Base-by-base conservation (phyloP, 2,329 filamentous ascomycete genomes). In the Claviceps sp. region DNA sequence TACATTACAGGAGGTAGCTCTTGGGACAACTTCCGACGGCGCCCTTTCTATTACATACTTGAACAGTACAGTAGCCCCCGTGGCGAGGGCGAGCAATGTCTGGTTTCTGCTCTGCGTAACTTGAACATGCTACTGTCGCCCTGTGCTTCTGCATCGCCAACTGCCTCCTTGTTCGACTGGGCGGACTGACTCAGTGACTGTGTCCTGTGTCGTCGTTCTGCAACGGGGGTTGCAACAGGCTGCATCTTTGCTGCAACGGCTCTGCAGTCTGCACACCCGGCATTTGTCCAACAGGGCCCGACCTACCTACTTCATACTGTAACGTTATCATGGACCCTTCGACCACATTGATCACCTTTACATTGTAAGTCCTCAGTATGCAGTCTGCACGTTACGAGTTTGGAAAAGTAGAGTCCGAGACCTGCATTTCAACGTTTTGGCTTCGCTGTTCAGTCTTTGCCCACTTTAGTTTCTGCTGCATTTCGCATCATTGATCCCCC, bases 271-370 rank as follows among this genome's bases (percentile, higher is more conserved):
- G n/a, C n/a, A n/a, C n/a, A n/a, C n/a, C n/a, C n/a, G 7, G 16
- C 40, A 40, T 14, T 49, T 45, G 26, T 46, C 29, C 22, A n/a
- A 40, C 13, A 23, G 45, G 29, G 38, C 26, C 16, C 11, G 34
- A 43, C 23, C 36, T n/a, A n/a, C n/a, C n/a, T n/a, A n/a, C n/a
- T n/a, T n/a, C n/a, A n/a, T 43, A 22, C 38, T 44, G 42, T 29
- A 29, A 29, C 26, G 26, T 14, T 26, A 47, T 46, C 62, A 79
- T 80, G 77, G 77, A 80, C 66, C 77, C 77, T 50, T 73, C 73
- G 43, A 84, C 81, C 22, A 82, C 82, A 53, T 78, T 86, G 58
- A 76, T 84, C 63, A 84, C 82, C 54, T 85, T 86, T 64, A 74
- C 81, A 68, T 67, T 83, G 80, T 83, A 71, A 78, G 79, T 59